These are phyloP conservation scores for Corymbia maculata DNA, from an alignment of 345 rosid species.

Conservation along the genomic window DNA sequence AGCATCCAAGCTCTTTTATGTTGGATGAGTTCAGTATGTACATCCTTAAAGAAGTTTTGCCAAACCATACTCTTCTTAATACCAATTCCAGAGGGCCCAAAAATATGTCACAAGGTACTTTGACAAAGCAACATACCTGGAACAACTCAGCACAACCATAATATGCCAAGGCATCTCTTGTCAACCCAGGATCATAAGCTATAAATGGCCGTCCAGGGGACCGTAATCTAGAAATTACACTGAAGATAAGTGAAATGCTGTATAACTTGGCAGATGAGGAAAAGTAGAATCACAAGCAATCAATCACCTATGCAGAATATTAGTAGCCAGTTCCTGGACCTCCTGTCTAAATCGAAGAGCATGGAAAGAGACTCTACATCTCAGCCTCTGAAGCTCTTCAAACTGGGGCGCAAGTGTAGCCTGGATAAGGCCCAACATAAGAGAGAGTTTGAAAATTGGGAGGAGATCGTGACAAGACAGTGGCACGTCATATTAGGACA, in stretches of 20 bases:
- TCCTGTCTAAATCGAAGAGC: constrained; percentile 79
- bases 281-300: neutral
- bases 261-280: neutral
- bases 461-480: neutral
- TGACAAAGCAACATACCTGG: constrained; percentile 59
- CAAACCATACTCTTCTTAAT: neutral
- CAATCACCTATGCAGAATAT: constrained; percentile 58
- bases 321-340: constrained; percentile 81
- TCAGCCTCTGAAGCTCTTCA: constrained; percentile 87
- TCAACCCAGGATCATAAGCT: constrained; percentile 97
- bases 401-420: constrained; percentile 69
- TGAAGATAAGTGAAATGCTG: neutral
- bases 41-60: constrained; percentile 47
- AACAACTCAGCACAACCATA: constrained; percentile 96
- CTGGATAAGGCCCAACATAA: constrained; percentile 17
- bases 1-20: constrained; percentile 92
- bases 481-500: neutral
- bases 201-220: constrained; percentile 85
- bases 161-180: constrained; percentile 91
- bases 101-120: neutral
- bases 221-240: constrained; percentile 36
- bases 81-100: neutral
- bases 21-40: constrained; percentile 90
- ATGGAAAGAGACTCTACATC: constrained; percentile 88
- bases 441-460: neutral